Base-by-base conservation (phyloP, 1,284 basidiomycete species). In the Melampsora larici-populina region DNA sequence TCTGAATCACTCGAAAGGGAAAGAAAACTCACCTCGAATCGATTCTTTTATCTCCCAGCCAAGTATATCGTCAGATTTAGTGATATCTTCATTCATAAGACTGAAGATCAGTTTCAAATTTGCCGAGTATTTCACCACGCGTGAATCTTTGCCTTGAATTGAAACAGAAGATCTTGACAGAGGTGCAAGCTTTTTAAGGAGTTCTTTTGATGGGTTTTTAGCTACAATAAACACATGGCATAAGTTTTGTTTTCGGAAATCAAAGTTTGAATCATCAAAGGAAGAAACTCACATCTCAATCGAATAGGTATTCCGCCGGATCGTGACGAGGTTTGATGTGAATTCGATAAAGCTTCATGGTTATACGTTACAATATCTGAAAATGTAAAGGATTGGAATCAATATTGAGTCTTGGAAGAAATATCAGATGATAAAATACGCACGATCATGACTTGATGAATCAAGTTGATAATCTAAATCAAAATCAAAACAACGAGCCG, bases 71-170 rank as follows among this genome's bases (percentile, higher is more conserved):
- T 85, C 85, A 3, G 91, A 90, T n/a, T 87, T 86, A 0, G 89
- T 86, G 8, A 90, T 88, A 82, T 97, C 91, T 85, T 97, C 92
- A 82, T 97, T 94, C 70, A 97, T 85, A 2, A 97, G 85, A 24
- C 90, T 90, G 84, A 94, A 93, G 6, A 91, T 88, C 24, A 94
- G 86, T 60, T 91, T 90, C 82, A 93, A 92, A 65, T 89, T 89
- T 6, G 89, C 87, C 15, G 92, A 87, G 82, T 92, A 97, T 82
- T 90, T 90, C 40, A 88, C 87, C 63, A 90, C 87, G 46, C 89
- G 43, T 21, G 70, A 40, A 64, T 75, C 62, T 18, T 70, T 67
- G 33, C 63, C 73, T 18, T 67, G 65, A 76, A 24, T 58, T 58
- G 55, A 58, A 58, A n/a, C 13, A 8, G 55, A 58, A 15, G 55